Conservation (phyloP, 257 asterid species). For the Salvia hispanica region DNA sequence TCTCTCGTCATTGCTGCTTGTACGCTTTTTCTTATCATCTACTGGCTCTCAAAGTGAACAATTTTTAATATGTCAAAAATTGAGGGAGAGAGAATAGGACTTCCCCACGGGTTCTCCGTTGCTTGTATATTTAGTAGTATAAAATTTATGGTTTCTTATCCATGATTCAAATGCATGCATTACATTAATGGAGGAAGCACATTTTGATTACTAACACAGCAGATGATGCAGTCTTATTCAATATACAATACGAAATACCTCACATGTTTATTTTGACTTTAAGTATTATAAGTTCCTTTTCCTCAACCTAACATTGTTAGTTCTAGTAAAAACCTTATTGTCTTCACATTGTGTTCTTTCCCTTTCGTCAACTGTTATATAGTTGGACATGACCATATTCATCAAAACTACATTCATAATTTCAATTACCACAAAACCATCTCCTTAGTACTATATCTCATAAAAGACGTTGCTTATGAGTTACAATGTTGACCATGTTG, state of each 20-base stretch:
- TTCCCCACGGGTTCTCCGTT: slow-evolving; percentile 37
- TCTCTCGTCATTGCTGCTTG: slow-evolving; percentile 98
- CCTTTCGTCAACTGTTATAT: too few relatives aligned
- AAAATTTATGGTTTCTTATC: slow-evolving; percentile 20
- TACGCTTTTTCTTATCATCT: slow-evolving; percentile 87
- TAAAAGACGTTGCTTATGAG: too few relatives aligned
- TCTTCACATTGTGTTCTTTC: background rate
- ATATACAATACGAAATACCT: too few relatives aligned
- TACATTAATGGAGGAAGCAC: slow-evolving; percentile 19
- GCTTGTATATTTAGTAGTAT: slow-evolving; percentile 34
- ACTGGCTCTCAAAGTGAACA: slow-evolving; percentile 91
- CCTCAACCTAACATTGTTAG: too few relatives aligned
- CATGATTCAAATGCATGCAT: slow-evolving; percentile 1
- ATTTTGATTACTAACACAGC: slow-evolving; percentile 5
- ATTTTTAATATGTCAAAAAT: slow-evolving; percentile 2
- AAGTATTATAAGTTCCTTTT: too few relatives aligned
- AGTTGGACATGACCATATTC: too few relatives aligned
- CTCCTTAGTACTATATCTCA: too few relatives aligned
- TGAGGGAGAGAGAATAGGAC: slow-evolving; percentile 27
- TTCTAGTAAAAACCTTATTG: too few relatives aligned
- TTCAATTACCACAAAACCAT: too few relatives aligned
- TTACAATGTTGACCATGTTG: too few relatives aligned
- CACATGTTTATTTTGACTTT: too few relatives aligned
- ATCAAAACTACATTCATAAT: too few relatives aligned
- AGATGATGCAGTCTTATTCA: background rate